Conservation (phyloP, 768 basidiomycete genomes). For the Psilocybe cubensis region DNA sequence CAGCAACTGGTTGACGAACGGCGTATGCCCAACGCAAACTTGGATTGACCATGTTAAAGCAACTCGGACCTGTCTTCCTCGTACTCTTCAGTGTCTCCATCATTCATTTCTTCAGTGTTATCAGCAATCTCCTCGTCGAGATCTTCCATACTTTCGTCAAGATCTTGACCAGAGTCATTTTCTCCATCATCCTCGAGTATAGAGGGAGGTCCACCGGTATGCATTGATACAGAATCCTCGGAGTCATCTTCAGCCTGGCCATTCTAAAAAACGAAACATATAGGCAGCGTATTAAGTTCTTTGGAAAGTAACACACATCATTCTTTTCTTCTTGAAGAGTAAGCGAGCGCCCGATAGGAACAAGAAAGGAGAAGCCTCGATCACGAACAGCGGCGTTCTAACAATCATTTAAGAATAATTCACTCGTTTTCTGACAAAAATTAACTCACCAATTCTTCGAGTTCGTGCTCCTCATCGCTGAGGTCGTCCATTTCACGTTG, state of each 20-base stretch:
- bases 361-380: conserved; percentile 66
- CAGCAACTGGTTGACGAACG: neutral
- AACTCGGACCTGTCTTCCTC: conserved; percentile 50
- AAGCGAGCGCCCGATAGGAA: conserved; percentile 74
- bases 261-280: neutral
- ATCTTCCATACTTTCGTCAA: conserved; percentile 70
- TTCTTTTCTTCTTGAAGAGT: conserved; percentile 87
- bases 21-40: too few relatives aligned
- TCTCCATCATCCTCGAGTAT: conserved; percentile 52
- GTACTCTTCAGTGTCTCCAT: conserved; percentile 54
- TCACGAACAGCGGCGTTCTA: conserved; percentile 66
- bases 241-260: conserved; percentile 50
- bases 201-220: conserved; percentile 44
- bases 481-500: conserved; percentile 81
- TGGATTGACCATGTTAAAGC: neutral
- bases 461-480: conserved; percentile 81
- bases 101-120: conserved; percentile 48
- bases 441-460: conserved; percentile 71
- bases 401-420: conserved; percentile 5
- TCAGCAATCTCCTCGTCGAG: conserved; percentile 49
- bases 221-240: conserved; percentile 48
- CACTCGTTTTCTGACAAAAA: neutral
- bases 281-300: neutral
- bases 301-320: conserved; percentile 52
- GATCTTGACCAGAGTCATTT: conserved; percentile 50